These are phyloP conservation scores for Cotoneaster glaucophyllus DNA, from an alignment of 306 rosid species.

Conservation along the genomic window DNA sequence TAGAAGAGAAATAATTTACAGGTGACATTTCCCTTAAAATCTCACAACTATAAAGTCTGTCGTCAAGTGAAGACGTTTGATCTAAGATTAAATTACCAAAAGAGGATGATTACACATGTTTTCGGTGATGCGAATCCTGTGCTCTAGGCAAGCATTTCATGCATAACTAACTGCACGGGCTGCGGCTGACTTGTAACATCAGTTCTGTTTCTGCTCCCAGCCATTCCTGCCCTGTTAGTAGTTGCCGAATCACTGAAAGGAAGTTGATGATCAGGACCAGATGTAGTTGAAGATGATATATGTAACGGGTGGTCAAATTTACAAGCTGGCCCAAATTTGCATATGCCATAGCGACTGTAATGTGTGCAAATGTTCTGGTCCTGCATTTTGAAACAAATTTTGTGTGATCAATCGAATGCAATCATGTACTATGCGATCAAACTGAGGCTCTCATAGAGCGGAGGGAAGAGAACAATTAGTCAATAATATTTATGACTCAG, in stretches of 20 bases:
- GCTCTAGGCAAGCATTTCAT: slow-evolving; percentile 27
- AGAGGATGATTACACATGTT: slow-evolving; percentile 1
- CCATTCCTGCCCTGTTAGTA: slow-evolving; percentile 36
- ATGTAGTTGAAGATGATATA: slow-evolving; percentile 25
- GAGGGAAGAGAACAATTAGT: not conserved
- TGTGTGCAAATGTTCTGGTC: slow-evolving; percentile 67
- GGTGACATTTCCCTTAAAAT: slow-evolving; percentile 5
- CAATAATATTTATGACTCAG: no score
- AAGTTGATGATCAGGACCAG: slow-evolving; percentile 44
- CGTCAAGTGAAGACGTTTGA: slow-evolving; percentile 25
- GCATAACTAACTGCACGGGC: slow-evolving; percentile 26
- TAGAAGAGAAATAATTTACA: slow-evolving; percentile 20
- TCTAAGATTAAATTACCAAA: slow-evolving; percentile 1
- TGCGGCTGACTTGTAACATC: slow-evolving; percentile 33
- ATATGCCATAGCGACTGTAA: slow-evolving; percentile 82
- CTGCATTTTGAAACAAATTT: slow-evolving; percentile 37
- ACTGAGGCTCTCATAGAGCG: not conserved
- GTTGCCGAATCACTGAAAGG: slow-evolving; percentile 30
- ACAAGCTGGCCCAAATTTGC: slow-evolving; percentile 93
- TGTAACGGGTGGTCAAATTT: slow-evolving; percentile 63
- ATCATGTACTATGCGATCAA: not conserved
- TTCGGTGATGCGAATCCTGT: slow-evolving; percentile 26
- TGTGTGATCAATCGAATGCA: not conserved
- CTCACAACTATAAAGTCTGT: slow-evolving; percentile 2
- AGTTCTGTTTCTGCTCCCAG: slow-evolving; percentile 38